phyloP scores from a whole-genome alignment of 495 filamentous ascomycete genomes.

The Penicillium chermesinum region DNA sequence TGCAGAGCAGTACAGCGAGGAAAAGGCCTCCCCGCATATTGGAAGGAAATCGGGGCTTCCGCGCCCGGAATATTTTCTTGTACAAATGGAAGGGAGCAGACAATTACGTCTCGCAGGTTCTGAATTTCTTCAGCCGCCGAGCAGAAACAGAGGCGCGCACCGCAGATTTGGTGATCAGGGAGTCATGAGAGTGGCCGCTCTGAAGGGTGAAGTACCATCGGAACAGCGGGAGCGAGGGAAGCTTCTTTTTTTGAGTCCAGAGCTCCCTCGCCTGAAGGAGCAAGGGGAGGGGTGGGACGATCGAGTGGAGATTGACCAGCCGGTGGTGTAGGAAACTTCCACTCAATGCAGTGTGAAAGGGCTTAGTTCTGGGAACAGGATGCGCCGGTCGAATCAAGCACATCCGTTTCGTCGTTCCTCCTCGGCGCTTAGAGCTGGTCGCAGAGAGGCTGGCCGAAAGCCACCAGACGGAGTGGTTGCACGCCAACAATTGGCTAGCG shows the following conservation, averaged over 20 bases:
- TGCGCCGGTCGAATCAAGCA: constrained; percentile 21
- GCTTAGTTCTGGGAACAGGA: constrained; percentile 6
- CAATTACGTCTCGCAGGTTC: constrained; percentile 3
- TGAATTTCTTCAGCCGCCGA: constrained; percentile 5
- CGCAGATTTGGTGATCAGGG: constrained; percentile 11
- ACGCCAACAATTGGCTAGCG: constrained; percentile 8
- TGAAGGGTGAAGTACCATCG: constrained; percentile 1
- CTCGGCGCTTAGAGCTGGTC: constrained; percentile 24
- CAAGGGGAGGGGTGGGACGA: constrained; percentile 12
- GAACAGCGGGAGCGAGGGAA: constrained; percentile 9
- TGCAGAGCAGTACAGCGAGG: constrained; percentile 16
- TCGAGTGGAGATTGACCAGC: constrained; percentile 8
- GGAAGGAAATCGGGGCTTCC: not conserved
- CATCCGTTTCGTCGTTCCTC: constrained; percentile 2
- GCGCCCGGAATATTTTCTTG: constrained; percentile 6
- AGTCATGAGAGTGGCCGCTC: constrained; percentile 15
- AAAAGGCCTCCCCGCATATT: constrained; percentile 8
- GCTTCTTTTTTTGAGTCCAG: constrained; percentile 28
- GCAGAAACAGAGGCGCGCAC: constrained; percentile 9
- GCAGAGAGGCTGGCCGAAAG: constrained; percentile 13
- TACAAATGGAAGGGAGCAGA: constrained; percentile 12
- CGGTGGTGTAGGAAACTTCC: constrained; percentile 5
- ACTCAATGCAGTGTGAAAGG: constrained; percentile 12
- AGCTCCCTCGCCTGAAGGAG: constrained; percentile 3
- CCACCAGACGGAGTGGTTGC: not conserved